Base-by-base conservation (phyloP, 345 rosid species). In the Corymbia maculata region DNA sequence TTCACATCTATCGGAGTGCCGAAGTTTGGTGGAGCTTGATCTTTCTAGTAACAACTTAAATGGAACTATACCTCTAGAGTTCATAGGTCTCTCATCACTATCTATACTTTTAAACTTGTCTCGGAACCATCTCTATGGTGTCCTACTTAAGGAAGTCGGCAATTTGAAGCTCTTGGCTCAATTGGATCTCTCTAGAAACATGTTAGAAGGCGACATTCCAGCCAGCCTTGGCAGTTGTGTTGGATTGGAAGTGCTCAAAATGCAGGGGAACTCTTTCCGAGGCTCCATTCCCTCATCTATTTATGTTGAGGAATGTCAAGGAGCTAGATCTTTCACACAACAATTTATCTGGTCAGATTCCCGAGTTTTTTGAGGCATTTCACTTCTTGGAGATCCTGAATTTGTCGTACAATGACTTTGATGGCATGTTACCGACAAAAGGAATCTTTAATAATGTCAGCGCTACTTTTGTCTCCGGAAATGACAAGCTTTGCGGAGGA, bases 291-390 rank as follows among this genome's bases (percentile, higher is more conserved):
- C 90, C 7, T 13, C 26, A 17, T 30, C 88, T 15, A 57, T 92
- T 47, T 32, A 66, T 68, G 6, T 59, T 92, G 32, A 86, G 75
- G 66, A 89, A 87, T n/a, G 44, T 90, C 21, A n/a, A 21, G 28
- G 50, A 9, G 52, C 12, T 89, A 21, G 87, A 92, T 82, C 90
- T 92, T 80, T 89, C 93, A 2, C 89, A 47, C 13, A 92, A 90
- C 52, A 90, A 92, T 68, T 86, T 92, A 24, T 89, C 91, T 2
- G 91, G 92, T 2, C 52, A 61, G 50, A 88, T 92, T 55, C 92
- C 88, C 4, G 79, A 87, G n/a, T 85, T 52, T 88, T 84, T 92
- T 8, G 75, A 75, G 30, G 30, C 79, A 28, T 32, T 89, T 44
- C 22, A 42, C 8, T 53, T 88, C 16, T 14, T 87, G 22, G 16